phyloP scores from a whole-genome alignment of 345 rosid genomes.

The Zanthoxylum bungeanum region DNA sequence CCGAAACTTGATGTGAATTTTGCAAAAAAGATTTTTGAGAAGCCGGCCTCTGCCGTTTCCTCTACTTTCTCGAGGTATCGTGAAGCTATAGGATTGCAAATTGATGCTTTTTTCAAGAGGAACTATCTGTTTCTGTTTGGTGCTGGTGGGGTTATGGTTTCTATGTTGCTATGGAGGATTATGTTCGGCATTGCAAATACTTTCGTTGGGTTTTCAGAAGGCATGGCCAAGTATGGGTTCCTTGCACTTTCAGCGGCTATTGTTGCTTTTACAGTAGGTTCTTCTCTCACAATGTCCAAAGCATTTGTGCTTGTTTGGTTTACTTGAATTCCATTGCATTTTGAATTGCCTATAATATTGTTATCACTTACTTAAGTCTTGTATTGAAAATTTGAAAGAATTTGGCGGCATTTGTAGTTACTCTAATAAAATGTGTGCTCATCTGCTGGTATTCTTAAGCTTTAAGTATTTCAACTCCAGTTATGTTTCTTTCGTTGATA shows the following conservation, averaged over 20 bases:
- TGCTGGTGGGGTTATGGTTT: conserved; percentile 57
- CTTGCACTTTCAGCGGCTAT: conserved; percentile 92
- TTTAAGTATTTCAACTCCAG: background rate
- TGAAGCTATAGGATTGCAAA: conserved; percentile 67
- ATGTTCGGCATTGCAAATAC: conserved; percentile 89
- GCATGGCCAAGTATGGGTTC: conserved; percentile 90
- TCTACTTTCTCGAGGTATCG: conserved; percentile 60
- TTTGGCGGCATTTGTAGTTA: background rate
- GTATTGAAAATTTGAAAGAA: background rate
- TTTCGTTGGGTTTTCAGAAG: conserved; percentile 80
- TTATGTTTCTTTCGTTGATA: background rate
- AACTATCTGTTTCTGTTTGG: conserved; percentile 63
- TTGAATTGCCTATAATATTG: background rate
- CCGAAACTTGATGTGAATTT: conserved; percentile 36
- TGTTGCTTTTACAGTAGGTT: conserved; percentile 83
- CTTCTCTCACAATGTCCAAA: background rate
- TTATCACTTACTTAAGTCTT: background rate
- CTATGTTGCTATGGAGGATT: conserved; percentile 78
- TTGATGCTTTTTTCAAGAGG: conserved; percentile 77
- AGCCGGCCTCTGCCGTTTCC: conserved; percentile 46
- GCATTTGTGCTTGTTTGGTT: background rate
- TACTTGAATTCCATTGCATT: background rate
- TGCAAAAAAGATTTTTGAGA: conserved; percentile 47
- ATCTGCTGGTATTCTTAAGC: background rate
- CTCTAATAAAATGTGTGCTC: background rate